Evolutionary conservation across 495 filamentous ascomycete species (phyloP).

Genomic region (Penicillium maclennaniae): DNA sequence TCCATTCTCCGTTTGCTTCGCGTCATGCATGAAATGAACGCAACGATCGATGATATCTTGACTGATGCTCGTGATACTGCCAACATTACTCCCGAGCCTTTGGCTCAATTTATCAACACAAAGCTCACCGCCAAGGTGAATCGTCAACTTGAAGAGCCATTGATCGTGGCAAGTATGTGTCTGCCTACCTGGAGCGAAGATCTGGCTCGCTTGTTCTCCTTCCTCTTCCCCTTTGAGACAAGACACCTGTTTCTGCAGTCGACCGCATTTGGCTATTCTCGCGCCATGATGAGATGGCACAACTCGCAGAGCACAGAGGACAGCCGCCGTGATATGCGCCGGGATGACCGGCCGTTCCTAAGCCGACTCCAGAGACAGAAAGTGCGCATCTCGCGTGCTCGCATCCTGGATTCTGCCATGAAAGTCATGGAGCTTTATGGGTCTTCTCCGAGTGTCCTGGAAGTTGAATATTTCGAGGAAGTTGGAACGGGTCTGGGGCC

Average conservation of each 20-base stretch:
- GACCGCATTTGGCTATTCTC: slow-evolving; percentile 95
- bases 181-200: slow-evolving; percentile 97
- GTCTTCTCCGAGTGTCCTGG: slow-evolving; percentile 87
- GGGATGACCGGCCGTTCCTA: slow-evolving; percentile 89
- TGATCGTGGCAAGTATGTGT: slow-evolving; percentile 97
- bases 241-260: slow-evolving; percentile 96
- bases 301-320: slow-evolving; percentile 81
- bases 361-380: slow-evolving; percentile 94
- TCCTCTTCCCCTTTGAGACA: slow-evolving; percentile 99
- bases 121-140: slow-evolving; percentile 99
- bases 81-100: slow-evolving; percentile 73
- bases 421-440: slow-evolving; percentile 99
- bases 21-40: slow-evolving; percentile 89
- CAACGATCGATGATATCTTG: slow-evolving; percentile 93
- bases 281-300: slow-evolving; percentile 97
- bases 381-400: slow-evolving; percentile 86
- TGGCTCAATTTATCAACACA: slow-evolving; percentile 97
- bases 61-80: slow-evolving; percentile 74
- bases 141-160: slow-evolving; percentile 92
- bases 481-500: slow-evolving; percentile 95
- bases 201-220: slow-evolving; percentile 90
- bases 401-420: slow-evolving; percentile 92
- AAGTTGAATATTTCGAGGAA: slow-evolving; percentile 99
- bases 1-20: slow-evolving; percentile 86
- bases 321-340: slow-evolving; percentile 70